Evolutionary conservation across 495 filamentous ascomycete genomes (phyloP), one percentile per base, ranked within the genome.

Genomic region (Immersiella caudata): DNA sequence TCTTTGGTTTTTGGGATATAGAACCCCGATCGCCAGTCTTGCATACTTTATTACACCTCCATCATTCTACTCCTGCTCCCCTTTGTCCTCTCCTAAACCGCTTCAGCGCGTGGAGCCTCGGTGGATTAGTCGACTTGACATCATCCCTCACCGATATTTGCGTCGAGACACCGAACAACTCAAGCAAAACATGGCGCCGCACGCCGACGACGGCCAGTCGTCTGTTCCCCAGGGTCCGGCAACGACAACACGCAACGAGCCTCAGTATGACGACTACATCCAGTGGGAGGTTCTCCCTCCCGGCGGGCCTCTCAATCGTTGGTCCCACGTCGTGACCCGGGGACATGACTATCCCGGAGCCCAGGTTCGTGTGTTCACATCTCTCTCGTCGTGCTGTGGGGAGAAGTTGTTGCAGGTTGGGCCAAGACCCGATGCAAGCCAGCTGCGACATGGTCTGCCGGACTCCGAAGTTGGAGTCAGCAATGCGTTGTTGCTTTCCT

Each of bases 281-380:
- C 75, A 81, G 60, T 84, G 80, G 71, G 67, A 79, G 60, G 70
- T 69, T 26, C 73, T 82, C 2, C 78, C 81, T 0, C 69, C 81
- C 2, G 80, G 80, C 4, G 79, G 78, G 0, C 70, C 77, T 22
- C 71, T 84, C 27, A 84, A 84, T 67, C 78, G 82, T 16, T 84
- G 81, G 81, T 84, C 82, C 11, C 76, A 80, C 6, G 69, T 66
- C n/a, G 60, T 84, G 57, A 84, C 82, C 6, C 71, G 75, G 25
- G 91, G 85, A 22, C 92, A 97, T 89, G 93, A 97, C 73, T 99
- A 91, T 73, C 95, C 95, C 3, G 95, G 93, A 1, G 94, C 95
- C 36, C 91, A 95, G 85, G 92, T 92, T 75, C 33, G 81, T 54
- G 18, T 52, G 59, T 52, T 26, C 24, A 14, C 51, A 59, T 22